A percentile compares a stretch with the other conserved stretches of the same genome.
phyloP scores from a whole-genome alignment of 1,139 yeast species.

The Arxiozyma heterogenica region DNA sequence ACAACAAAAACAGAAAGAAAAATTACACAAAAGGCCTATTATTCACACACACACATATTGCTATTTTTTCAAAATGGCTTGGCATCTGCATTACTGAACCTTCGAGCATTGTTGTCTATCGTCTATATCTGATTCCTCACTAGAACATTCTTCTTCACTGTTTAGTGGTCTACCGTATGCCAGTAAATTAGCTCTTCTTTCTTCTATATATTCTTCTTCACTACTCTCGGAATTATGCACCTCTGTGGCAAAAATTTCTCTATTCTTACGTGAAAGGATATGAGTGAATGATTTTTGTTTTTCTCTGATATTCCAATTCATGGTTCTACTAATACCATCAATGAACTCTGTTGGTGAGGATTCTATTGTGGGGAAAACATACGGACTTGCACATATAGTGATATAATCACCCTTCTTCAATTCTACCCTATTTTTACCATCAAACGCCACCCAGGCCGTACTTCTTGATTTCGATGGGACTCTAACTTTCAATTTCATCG shows the following conservation, averaged over 20 bases:
- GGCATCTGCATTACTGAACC: neutral
- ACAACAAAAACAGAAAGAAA: too few species aligned
- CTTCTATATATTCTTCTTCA: conserved; percentile 13
- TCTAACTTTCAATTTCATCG: conserved; percentile 67
- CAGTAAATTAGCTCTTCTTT: neutral
- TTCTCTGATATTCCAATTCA: conserved; percentile 82
- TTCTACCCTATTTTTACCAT: conserved; percentile 75
- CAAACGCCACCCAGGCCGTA: conserved; percentile 88
- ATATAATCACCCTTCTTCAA: conserved; percentile 67
- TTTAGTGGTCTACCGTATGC: neutral
- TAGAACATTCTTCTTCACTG: neutral
- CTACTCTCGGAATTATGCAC: conserved; percentile 5
- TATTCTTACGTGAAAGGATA: conserved; percentile 27
- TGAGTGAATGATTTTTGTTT: conserved; percentile 64
- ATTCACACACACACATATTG: too few species aligned
- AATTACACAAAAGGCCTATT: neutral
- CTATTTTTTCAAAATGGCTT: neutral
- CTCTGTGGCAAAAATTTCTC: conserved; percentile 17
- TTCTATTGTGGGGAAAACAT: conserved; percentile 78
- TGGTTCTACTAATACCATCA: conserved; percentile 72
- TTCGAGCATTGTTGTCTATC: neutral
- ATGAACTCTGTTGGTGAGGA: conserved; percentile 69
- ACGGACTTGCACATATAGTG: conserved; percentile 67
- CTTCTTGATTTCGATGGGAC: conserved; percentile 60
- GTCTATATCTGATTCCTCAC: neutral